phyloP scores from a whole-genome alignment of 139 green algal species.

The Eudorina sp. region DNA sequence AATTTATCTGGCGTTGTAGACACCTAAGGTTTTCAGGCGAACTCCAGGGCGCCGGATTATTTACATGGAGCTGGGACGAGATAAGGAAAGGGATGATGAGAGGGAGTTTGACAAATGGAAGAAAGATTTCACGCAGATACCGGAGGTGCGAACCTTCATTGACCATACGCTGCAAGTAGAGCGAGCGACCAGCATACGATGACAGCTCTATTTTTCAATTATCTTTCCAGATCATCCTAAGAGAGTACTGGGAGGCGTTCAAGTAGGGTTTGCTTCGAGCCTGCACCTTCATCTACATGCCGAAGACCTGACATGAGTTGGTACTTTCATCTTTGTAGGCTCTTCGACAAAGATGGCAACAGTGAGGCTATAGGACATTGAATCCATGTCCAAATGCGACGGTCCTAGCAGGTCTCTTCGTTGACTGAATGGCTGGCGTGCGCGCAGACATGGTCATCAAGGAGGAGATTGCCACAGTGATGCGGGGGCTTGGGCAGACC shows the following conservation, averaged over 20 bases:
- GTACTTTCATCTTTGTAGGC: constrained; percentile 12
- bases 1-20: too few relatives aligned
- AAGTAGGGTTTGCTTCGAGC: not conserved
- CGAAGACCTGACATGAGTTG: not conserved
- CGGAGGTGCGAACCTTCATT: not conserved
- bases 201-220: not conserved
- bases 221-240: not conserved
- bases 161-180: too few relatives aligned
- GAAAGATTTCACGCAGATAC: not conserved
- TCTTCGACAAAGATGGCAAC: constrained; percentile 47
- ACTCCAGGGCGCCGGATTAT: too few relatives aligned
- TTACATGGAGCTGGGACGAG: not conserved
- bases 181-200: not conserved
- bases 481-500: constrained; percentile 98
- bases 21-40: too few relatives aligned
- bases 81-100: not conserved
- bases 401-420: too few relatives aligned
- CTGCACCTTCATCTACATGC: not conserved
- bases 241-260: constrained; percentile 35
- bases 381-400: too few relatives aligned
- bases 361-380: too few relatives aligned
- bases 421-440: not conserved
- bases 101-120: not conserved
- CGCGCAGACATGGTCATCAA: constrained; percentile 89
- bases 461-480: constrained; percentile 98